Percentiles rank a stretch among this genome's conserved stretches.
phyloP scores from a whole-genome alignment of 306 rosid species.

The Benincasa hispida region DNA sequence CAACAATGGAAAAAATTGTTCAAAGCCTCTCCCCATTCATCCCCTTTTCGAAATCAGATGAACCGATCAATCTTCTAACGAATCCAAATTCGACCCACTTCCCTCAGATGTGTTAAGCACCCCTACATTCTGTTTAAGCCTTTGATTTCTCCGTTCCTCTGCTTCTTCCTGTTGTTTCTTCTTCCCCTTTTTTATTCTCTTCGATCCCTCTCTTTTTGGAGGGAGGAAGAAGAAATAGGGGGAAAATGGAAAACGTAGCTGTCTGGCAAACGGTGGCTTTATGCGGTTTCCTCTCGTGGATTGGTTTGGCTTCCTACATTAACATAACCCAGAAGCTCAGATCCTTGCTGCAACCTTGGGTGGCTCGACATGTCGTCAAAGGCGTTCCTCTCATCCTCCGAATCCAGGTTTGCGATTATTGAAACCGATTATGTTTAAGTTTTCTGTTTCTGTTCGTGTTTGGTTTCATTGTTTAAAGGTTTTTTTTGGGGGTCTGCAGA shows the following conservation, averaged over 20 bases:
- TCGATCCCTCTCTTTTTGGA: slow-evolving; percentile 11
- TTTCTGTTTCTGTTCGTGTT: neutral
- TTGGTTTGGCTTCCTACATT: slow-evolving; percentile 44
- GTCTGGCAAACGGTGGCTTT: slow-evolving; percentile 62
- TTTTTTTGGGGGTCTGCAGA: slow-evolving; percentile 26
- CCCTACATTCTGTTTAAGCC: neutral
- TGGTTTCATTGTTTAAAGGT: neutral
- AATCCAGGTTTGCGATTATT: slow-evolving; percentile 62
- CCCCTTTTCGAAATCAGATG: neutral
- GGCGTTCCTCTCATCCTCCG: slow-evolving; percentile 45
- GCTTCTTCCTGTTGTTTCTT: neutral
- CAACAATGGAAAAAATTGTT: neutral
- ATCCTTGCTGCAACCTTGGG: slow-evolving; percentile 72
- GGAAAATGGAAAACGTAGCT: slow-evolving; percentile 45
- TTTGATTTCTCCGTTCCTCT: neutral
- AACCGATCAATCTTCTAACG: neutral
- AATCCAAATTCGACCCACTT: neutral
- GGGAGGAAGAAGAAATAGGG: slow-evolving; percentile 9
- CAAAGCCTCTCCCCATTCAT: neutral
- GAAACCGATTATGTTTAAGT: neutral
- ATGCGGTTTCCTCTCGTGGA: slow-evolving; percentile 51
- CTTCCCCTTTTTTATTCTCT: slow-evolving; percentile 8
- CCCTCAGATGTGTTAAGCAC: neutral
- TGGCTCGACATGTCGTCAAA: slow-evolving; percentile 34
- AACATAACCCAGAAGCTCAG: slow-evolving; percentile 55